Base-by-base conservation (phyloP, 768 basidiomycete genomes). In the Macrolepiota dolichaula region DNA sequence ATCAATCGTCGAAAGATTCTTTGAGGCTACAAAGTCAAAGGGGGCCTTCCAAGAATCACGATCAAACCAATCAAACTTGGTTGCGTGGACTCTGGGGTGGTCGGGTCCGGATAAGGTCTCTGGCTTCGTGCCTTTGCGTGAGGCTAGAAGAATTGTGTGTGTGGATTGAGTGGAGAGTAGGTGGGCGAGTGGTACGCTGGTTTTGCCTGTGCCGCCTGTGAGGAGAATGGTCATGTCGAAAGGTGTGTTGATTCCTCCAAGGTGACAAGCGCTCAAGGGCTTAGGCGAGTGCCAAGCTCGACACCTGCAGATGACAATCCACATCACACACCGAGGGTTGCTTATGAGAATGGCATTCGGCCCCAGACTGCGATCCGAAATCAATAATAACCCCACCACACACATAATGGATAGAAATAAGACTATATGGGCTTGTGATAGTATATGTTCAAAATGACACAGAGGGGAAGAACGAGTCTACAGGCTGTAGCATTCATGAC, bases 21-120 rank as follows among this genome's bases (percentile, higher is more conserved):
- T 9, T n/a, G 17, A 19, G 19, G 29, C 25, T 3, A 38, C 52
- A 5, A 57, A 36, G 36, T 25, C 49, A 37, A 67, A 67, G 19
- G 58, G 59, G 17, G 37, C 49, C 27, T 49, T 50, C 54, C 63
- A 63, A 15, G 62, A 71, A 57, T 46, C 63, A 55, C 68, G 54
- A 54, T 79, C 71, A 32, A 66, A 63, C 77, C 77, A 78, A 59
- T 79, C 72, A 46, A 78, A 76, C 32, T 57, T 64, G 36, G 73
- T 72, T 69, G 73, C 11, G 29, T 61, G 12, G 70, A 70, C n/a
- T 62, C 67, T 12, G 2, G 55, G 7, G 42, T 46, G 55, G 15
- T 56, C 29, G 19, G 27, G 22, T 35, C 55, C 55, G 1, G 55
- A 56, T 36, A 56, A 19, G 9, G 24, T 12, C 11, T 56, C 44